Evolutionary conservation across 140 eudicot genomes (phyloP), one percentile per base, ranked within the genome.

Genomic region (Stevia rebaudiana): DNA sequence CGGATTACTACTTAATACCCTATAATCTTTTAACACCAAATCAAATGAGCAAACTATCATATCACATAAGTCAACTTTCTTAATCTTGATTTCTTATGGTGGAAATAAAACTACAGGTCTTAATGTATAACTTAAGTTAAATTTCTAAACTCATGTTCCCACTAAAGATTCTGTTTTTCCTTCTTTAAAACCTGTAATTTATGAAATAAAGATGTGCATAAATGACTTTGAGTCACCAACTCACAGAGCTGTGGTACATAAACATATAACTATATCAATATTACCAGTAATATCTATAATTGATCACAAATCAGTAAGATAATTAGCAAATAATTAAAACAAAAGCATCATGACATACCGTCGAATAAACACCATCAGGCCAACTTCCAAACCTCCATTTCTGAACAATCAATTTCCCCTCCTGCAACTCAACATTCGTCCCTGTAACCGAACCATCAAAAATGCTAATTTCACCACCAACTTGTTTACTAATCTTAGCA

Each of bases 381-480:
- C 95, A 92, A 64, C 22, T 92, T 2, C 98, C 98, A 69, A 92
- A 92, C 73, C 98, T 69, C 98, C 98, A 92, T 35, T 92, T 83
- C 75, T 92, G 98, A 70, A 83, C 96, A 74, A 92, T 92, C 86
- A 92, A 69, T 65, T 88, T 88, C 6, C 96, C 98, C 31, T 85
- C 95, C 74, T 79, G 79, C 84, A 92, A 61, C 82, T 92, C 98
- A 76, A 88, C 67, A 76, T 88, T 92, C 2, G 76, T 77, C 59
- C 96, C 94, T 0, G 92, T 85, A 28, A 88, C 96, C 0, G 94
- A 69, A 41, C 98, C 98, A 67, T 92, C 96, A 57, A 92, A 88
- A 18, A 92, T 83, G 65, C 79, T 81, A 55, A 92, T 79, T 76
- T 85, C 96, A 19, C 96, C 98, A 31, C 96, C 96, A 36, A 92